These are phyloP conservation scores for Stephania yunnanensis DNA, from an alignment of 164 flowering plant genomes.

Conservation along the genomic window DNA sequence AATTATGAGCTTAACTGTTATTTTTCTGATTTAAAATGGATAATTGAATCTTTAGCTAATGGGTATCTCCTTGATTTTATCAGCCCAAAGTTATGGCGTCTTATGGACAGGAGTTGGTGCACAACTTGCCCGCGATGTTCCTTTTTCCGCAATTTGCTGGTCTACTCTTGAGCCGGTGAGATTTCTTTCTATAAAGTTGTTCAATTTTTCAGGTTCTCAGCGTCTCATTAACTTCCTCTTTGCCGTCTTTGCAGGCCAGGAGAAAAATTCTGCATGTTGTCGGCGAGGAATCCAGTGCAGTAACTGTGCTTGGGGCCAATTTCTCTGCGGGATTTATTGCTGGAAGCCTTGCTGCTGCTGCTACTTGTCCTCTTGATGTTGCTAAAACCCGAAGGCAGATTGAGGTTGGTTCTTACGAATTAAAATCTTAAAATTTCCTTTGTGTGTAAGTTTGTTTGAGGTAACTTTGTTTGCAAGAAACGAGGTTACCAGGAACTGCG, in stretches of 20 bases:
- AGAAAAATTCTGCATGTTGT: conserved; percentile 46
- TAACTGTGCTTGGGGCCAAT: conserved; percentile 68
- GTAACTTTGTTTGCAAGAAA: background rate
- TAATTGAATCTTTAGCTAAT: background rate
- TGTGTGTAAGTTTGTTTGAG: no score
- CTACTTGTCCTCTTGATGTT: conserved; percentile 94
- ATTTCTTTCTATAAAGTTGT: conserved; percentile 5
- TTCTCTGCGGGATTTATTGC: conserved; percentile 89
- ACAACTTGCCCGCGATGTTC: conserved; percentile 98
- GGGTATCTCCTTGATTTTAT: background rate
- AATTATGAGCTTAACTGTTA: background rate
- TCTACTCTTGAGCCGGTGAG: conserved; percentile 91
- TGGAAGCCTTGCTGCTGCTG: conserved; percentile 91
- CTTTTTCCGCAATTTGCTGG: conserved; percentile 98
- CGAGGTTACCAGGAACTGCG: background rate
- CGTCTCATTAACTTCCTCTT: background rate
- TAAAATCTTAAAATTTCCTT: background rate
- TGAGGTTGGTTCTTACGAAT: conserved; percentile 44
- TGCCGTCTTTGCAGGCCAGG: conserved; percentile 43
- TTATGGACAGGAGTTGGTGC: conserved; percentile 97
- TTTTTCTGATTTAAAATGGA: background rate
- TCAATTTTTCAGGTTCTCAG: background rate
- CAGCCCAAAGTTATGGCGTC: conserved; percentile 71
- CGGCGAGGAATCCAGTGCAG: conserved; percentile 56
- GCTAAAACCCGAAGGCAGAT: conserved; percentile 92